Percentiles rank a stretch among this genome's conserved stretches.
Conservation (phyloP, 148 eudicot genomes). For the Mesembryanthemum crystallinum region DNA sequence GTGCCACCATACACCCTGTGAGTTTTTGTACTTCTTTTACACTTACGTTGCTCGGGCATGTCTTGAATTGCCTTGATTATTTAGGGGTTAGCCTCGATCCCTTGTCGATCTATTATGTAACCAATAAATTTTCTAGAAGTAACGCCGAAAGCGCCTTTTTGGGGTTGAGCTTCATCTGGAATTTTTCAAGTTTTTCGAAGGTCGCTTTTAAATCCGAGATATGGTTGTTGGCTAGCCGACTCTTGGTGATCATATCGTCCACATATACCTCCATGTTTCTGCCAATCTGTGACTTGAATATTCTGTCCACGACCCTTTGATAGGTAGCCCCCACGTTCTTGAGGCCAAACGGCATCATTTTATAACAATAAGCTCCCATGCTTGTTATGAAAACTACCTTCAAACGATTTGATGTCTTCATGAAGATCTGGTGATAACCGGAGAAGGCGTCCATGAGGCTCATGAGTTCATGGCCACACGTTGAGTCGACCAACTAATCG, state of each 20-base stretch:
- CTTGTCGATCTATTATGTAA: not conserved
- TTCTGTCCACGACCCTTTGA: not conserved
- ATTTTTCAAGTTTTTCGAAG: not conserved
- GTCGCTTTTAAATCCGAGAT: not conserved
- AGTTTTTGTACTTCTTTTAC: not conserved
- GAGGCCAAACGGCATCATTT: slow-evolving; percentile 1
- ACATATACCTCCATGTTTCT: slow-evolving; percentile 11
- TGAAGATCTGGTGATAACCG: not conserved
- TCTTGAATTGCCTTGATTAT: not conserved
- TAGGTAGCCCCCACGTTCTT: not conserved
- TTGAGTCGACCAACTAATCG: not conserved
- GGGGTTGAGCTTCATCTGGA: not conserved
- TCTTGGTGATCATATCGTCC: slow-evolving; percentile 4
- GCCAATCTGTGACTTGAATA: not conserved
- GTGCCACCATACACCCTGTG: not conserved
- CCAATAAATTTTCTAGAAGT: not conserved
- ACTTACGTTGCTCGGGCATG: not conserved
- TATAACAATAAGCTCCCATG: not conserved
- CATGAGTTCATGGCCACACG: not conserved
- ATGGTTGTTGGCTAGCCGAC: not conserved
- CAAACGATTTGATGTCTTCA: not conserved
- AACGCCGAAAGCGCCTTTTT: not conserved
- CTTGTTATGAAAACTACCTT: not conserved
- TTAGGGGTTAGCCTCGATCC: not conserved
- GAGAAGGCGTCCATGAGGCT: slow-evolving; percentile 1